These are phyloP conservation scores for Eucalyptus erythrocorys DNA, from an alignment of 345 rosid species.

Conservation along the genomic window DNA sequence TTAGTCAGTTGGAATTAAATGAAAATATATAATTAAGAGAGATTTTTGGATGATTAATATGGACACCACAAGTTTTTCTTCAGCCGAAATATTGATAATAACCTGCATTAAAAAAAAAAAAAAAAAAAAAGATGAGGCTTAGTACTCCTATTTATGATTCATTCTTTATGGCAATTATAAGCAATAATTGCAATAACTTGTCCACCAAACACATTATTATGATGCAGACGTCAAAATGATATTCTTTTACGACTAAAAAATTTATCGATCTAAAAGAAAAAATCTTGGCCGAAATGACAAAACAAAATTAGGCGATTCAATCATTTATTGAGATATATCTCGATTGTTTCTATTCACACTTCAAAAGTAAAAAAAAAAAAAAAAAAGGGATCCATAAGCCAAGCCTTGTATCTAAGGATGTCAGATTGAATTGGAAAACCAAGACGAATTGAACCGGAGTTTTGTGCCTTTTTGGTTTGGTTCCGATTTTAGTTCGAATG, in stretches of 20 bases:
- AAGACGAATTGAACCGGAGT: no score
- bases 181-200: background rate
- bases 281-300: background rate
- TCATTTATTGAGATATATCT: background rate
- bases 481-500: no score
- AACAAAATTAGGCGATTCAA: accelerated
- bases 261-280: background rate
- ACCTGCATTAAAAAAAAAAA: background rate
- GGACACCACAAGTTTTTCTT: background rate
- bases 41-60: background rate
- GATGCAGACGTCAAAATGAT: background rate
- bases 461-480: no score
- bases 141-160: background rate
- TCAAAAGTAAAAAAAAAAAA: background rate
- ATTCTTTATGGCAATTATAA: background rate
- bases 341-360: background rate
- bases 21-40: background rate
- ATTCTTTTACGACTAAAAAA: no score
- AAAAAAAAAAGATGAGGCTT: background rate
- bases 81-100: background rate
- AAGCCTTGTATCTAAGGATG: background rate
- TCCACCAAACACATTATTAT: background rate
- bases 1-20: background rate
- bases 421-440: no score
- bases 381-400: background rate